Evolutionary conservation across 306 rosid species (phyloP).

Genomic region (Coriaria nepalensis): DNA sequence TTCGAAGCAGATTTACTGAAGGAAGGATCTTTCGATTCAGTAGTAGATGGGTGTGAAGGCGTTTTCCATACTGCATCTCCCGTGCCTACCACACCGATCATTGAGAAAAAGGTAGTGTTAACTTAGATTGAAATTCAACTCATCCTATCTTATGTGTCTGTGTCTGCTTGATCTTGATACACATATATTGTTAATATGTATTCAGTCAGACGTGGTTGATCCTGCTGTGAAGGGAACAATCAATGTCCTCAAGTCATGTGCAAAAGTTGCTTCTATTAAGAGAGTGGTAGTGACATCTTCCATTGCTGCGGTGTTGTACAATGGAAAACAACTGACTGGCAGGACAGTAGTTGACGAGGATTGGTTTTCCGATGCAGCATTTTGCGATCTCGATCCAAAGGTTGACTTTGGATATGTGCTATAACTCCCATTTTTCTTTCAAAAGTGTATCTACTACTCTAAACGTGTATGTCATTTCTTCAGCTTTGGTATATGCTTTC

Average conservation of each 20-base stretch:
- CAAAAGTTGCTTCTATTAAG: conserved; percentile 5
- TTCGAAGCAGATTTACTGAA: conserved; percentile 9
- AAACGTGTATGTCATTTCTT: too few relatives aligned
- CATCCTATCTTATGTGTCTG: not conserved
- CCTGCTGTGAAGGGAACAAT: conserved; percentile 19
- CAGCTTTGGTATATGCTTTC: conserved; percentile 18
- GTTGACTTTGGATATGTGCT: not conserved
- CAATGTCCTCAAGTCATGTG: conserved; percentile 14
- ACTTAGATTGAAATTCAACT: not conserved
- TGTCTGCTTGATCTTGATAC: not conserved
- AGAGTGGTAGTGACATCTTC: conserved; percentile 19
- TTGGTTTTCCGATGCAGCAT: conserved; percentile 5
- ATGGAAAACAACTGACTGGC: conserved; percentile 1
- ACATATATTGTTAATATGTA: not conserved
- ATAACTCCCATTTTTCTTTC: not conserved
- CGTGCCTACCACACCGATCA: not conserved
- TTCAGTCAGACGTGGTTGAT: conserved; percentile 3
- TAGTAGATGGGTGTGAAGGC: conserved; percentile 7
- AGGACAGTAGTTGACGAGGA: conserved; percentile 5
- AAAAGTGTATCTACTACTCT: too few relatives aligned
- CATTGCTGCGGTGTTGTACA: not conserved
- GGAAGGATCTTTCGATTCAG: conserved; percentile 12
- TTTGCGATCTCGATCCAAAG: not conserved
- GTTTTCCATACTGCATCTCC: conserved; percentile 13
- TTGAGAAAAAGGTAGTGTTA: too few relatives aligned